Base-by-base conservation (phyloP, 1,284 basidiomycete species). In the Apiotrichum porosum region DNA sequence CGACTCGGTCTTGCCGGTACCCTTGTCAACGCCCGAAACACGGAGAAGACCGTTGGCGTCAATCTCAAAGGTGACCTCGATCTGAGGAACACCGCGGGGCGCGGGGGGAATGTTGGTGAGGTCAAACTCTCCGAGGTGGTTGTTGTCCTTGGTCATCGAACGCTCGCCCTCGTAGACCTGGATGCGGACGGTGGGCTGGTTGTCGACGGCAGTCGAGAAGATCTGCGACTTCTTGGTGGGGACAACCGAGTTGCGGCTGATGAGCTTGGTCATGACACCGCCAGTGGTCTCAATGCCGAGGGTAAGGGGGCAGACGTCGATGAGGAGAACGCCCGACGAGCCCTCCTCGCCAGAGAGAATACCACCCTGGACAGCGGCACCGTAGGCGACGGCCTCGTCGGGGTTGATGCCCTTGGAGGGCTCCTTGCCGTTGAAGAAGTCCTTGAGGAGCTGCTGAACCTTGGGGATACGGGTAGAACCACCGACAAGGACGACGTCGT, bases 211-310 rank as follows among this genome's bases (percentile, higher is more conserved):
- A 42, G 90, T 98, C 18, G 91, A 95, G 84, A 97, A 97, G 77
- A 94, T 86, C 79, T 97, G 91, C 22, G 91, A 91, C 81, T 97
- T 97, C 81, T 97, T 97, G 71, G 94, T 97, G 42, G 94, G 94
- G 62, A 98, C 89, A 47, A 92, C 95, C 62, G 95, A 97, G 82
- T 98, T 98, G 60, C 93, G 55, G 60, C 61, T 60, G 81, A 97
- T 97, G 65, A 98, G 83, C 33, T 89, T 83, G 38, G 90, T 97
- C 86, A 97, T 92, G 75, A 97, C 92, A 85, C 94, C 94, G 77
- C 95, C 94, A 64, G 93, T 89, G 49, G 92, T 98, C 80, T 97
- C 95, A 72, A 98, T 97, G 84, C 76, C 94, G 71, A 91, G 85
- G 53, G 95, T 97, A 44, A 99, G 79, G 57, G 94, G 94, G 55